These are phyloP conservation scores for Cryptococcus sp. DNA, from an alignment of 1,284 basidiomycete species.

Conservation along the genomic window DNA sequence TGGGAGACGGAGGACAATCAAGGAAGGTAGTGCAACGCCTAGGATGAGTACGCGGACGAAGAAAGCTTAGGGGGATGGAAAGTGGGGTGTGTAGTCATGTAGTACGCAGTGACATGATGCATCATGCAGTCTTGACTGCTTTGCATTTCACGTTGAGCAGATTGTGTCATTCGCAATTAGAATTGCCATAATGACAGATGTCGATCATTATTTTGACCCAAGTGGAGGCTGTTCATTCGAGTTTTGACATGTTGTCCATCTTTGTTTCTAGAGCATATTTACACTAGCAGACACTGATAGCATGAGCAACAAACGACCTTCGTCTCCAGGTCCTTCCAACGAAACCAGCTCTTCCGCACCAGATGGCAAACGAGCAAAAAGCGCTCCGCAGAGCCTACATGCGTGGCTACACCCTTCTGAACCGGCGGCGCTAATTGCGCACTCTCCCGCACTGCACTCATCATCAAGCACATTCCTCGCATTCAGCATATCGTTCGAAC, in stretches of 20 bases:
- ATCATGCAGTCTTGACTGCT: not conserved
- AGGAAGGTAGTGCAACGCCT: constrained; percentile 28
- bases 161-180: no score
- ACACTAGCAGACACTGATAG: no score
- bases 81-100: not conserved
- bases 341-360: not conserved
- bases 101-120: no score
- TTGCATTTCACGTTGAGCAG: no score
- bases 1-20: constrained; percentile 16
- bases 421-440: constrained; percentile 29
- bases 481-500: constrained; percentile 36
- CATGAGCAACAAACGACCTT: constrained; percentile 1
- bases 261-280: no score
- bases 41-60: constrained; percentile 24
- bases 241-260: no score
- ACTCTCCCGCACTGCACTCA: constrained; percentile 39
- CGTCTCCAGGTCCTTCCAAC: not conserved
- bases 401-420: constrained; percentile 42
- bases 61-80: constrained; percentile 2
- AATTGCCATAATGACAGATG: no score
- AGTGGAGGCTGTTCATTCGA: no score
- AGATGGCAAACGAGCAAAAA: not conserved
- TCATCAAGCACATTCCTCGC: constrained; percentile 42
- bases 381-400: constrained; percentile 25
- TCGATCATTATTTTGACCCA: no score